phyloP scores from a whole-genome alignment of 108 stramenopile genomes.

The Cyclostephanos tholiformis region DNA sequence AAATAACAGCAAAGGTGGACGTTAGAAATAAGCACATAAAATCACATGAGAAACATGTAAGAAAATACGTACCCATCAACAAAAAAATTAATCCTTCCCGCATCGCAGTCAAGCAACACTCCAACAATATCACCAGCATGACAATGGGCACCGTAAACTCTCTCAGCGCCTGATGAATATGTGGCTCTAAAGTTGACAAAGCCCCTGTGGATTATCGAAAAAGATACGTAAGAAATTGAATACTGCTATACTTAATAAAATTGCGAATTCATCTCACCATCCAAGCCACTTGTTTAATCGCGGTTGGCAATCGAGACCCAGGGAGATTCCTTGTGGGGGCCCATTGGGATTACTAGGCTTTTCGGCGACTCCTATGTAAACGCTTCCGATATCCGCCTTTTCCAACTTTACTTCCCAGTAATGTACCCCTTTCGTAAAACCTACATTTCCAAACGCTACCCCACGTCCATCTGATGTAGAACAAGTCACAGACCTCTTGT shows the following conservation, averaged over 20 bases:
- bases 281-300: constrained; percentile 83
- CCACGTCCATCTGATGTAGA: constrained; percentile 74
- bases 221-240: background rate
- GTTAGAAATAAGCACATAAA: background rate
- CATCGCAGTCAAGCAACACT: constrained; percentile 93
- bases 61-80: constrained; percentile 62
- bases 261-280: constrained; percentile 46
- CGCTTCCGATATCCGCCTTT: constrained; percentile 88
- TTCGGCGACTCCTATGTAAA: constrained; percentile 94
- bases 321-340: constrained; percentile 51
- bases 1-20: background rate
- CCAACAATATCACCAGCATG: constrained; percentile 93
- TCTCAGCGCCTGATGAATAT: constrained; percentile 84
- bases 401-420: constrained; percentile 96
- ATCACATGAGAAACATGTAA: background rate
- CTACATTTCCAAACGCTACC: constrained; percentile 71
- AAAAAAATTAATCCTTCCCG: constrained; percentile 92
- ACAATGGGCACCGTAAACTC: constrained; percentile 91
- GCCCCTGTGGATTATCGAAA: constrained; percentile 45
- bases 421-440: constrained; percentile 91
- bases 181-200: constrained; percentile 95
- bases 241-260: background rate
- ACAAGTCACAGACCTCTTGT: constrained; percentile 75
- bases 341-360: constrained; percentile 69
- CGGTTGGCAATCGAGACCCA: constrained; percentile 55